phyloP scores from a whole-genome alignment of 768 basidiomycete species.

The Pisolithus marmoratus region DNA sequence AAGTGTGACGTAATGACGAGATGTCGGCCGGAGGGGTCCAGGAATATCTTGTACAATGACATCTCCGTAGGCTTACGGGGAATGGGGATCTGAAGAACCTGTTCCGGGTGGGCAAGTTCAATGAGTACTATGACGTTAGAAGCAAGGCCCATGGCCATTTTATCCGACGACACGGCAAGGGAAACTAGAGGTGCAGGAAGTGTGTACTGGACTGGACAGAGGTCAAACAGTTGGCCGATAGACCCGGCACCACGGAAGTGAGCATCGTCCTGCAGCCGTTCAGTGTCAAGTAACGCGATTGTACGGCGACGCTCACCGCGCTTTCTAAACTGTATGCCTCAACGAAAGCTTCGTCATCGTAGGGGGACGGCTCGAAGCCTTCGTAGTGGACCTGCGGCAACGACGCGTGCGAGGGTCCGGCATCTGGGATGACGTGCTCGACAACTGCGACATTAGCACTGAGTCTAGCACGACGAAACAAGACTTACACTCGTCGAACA shows the following conservation, averaged over 20 bases:
- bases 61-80: slow-evolving; percentile 72
- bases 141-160: slow-evolving; percentile 77
- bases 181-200: slow-evolving; percentile 81
- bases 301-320: slow-evolving; percentile 7
- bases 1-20: slow-evolving; percentile 79
- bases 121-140: slow-evolving; percentile 82
- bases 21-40: slow-evolving; percentile 91
- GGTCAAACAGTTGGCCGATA: slow-evolving; percentile 58
- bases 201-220: slow-evolving; percentile 85
- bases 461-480: neutral
- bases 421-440: slow-evolving; percentile 66
- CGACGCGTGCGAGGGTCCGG: slow-evolving; percentile 31
- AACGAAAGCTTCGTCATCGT: slow-evolving; percentile 41
- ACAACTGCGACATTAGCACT: slow-evolving; percentile 53
- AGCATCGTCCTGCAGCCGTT: slow-evolving; percentile 24
- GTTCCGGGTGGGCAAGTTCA: slow-evolving; percentile 82
- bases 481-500: slow-evolving; percentile 66
- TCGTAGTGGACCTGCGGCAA: slow-evolving; percentile 71
- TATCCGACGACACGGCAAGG: slow-evolving; percentile 80
- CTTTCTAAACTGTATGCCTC: slow-evolving; percentile 33
- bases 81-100: slow-evolving; percentile 76
- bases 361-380: slow-evolving; percentile 78
- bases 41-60: slow-evolving; percentile 76
- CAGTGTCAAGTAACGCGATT: slow-evolving; percentile 4
- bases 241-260: slow-evolving; percentile 26